Evolutionary conservation across 306 rosid species (phyloP).

Genomic region (Comarum palustre): DNA sequence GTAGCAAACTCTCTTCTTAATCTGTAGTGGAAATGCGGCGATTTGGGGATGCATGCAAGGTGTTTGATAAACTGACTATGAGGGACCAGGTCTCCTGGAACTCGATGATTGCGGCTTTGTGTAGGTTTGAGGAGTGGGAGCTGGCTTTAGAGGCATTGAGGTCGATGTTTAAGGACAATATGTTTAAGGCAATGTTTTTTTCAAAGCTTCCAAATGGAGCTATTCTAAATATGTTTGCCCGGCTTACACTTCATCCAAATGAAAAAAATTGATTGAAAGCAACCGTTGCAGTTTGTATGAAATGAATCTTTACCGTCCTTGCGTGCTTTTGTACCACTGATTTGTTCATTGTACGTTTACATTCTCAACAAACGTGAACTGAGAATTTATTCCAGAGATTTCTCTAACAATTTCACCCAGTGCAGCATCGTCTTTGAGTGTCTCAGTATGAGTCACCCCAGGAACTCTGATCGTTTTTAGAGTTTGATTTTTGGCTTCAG

Average conservation of each 20-base stretch:
- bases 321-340: neutral
- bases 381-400: slow-evolving; percentile 47
- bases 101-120: slow-evolving; percentile 56
- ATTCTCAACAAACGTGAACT: slow-evolving; percentile 16
- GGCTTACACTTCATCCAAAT: neutral
- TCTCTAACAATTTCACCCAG: slow-evolving; percentile 40
- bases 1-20: slow-evolving; percentile 66
- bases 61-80: slow-evolving; percentile 52
- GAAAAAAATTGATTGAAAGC: neutral
- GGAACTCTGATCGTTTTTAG: slow-evolving; percentile 42
- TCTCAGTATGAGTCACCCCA: slow-evolving; percentile 56
- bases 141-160: slow-evolving; percentile 50
- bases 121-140: slow-evolving; percentile 69
- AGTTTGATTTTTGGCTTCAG: slow-evolving; percentile 43
- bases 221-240: no score
- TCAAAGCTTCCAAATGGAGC: no score
- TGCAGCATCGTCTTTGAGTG: slow-evolving; percentile 55
- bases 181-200: no score
- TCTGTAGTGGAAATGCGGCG: slow-evolving; percentile 70
- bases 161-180: slow-evolving; percentile 47
- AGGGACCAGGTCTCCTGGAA: slow-evolving; percentile 87
- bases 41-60: slow-evolving; percentile 40
- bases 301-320: neutral
- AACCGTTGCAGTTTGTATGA: neutral
- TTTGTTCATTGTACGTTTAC: slow-evolving; percentile 4